Conservation (phyloP, 345 rosid genomes). For the Brassica juncea region DNA sequence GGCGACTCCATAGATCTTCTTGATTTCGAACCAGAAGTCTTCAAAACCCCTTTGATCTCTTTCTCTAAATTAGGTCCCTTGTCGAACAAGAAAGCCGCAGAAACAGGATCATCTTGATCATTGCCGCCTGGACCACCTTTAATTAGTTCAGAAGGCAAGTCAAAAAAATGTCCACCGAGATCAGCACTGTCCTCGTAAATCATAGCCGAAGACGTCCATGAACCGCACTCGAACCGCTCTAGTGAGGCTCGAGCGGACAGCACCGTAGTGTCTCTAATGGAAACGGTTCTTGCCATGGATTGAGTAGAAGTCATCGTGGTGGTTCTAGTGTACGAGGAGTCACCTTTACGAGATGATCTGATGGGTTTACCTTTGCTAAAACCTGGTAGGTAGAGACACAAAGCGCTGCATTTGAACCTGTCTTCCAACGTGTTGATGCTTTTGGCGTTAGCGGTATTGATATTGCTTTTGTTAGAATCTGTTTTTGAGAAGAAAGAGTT, state of each 20-base stretch:
- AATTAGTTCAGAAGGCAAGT: constrained; percentile 71
- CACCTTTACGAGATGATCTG: constrained; percentile 44
- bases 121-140: constrained; percentile 41
- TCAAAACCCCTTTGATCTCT: constrained; percentile 63
- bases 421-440: constrained; percentile 38
- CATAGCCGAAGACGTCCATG: constrained; percentile 80
- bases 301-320: constrained; percentile 39
- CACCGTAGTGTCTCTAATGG: constrained; percentile 37
- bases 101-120: constrained; percentile 66
- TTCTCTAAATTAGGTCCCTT: constrained; percentile 42
- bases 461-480: constrained; percentile 29
- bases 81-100: constrained; percentile 70
- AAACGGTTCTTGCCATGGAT: constrained; percentile 36
- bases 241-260: constrained; percentile 75
- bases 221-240: constrained; percentile 88
- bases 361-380: constrained; percentile 66
- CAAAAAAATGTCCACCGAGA: constrained; percentile 59
- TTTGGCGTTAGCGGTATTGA: constrained; percentile 30
- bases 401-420: constrained; percentile 69
- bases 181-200: constrained; percentile 49
- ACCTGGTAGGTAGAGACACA: constrained; percentile 77
- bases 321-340: constrained; percentile 38
- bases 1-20: constrained; percentile 64
- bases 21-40: constrained; percentile 45
- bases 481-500: constrained; percentile 37